Conservation (phyloP, 805 yeast genomes). For the Crinitomyces ghanaensis region DNA sequence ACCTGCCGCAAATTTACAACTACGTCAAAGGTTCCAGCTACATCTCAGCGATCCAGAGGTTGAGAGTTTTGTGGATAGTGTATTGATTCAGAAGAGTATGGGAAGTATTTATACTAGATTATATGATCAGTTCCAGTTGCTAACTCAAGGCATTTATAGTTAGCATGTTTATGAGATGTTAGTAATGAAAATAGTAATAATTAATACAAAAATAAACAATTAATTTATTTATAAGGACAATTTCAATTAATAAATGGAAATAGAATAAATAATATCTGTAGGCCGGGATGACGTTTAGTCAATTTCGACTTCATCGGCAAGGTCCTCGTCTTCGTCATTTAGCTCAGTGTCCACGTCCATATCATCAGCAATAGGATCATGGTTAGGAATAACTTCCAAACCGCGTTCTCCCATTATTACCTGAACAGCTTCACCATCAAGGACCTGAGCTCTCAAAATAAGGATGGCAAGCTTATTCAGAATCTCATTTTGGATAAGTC, state of each 20-base stretch:
- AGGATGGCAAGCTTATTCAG: constrained; percentile 84
- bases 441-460: constrained; percentile 74
- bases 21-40: constrained; percentile 68
- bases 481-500: constrained; percentile 80
- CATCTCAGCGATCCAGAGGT: constrained; percentile 62
- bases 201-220: neutral
- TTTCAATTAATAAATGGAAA: too few species aligned
- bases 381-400: constrained; percentile 76
- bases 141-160: constrained; percentile 85
- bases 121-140: constrained; percentile 88
- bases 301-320: neutral
- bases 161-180: constrained; percentile 2
- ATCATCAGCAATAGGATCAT: constrained; percentile 54
- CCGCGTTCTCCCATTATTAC: constrained; percentile 51
- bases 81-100: constrained; percentile 65
- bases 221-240: neutral
- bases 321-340: constrained; percentile 17
- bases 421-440: constrained; percentile 76
- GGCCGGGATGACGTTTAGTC: neutral
- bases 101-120: constrained; percentile 85
- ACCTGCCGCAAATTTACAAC: constrained; percentile 62
- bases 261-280: too few species aligned
- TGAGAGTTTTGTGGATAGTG: constrained; percentile 66
- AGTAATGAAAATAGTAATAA: neutral
- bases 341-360: constrained; percentile 21